Conservation (phyloP, 352 stramenopile species). For the Pilasporangium apinafurcum region DNA sequence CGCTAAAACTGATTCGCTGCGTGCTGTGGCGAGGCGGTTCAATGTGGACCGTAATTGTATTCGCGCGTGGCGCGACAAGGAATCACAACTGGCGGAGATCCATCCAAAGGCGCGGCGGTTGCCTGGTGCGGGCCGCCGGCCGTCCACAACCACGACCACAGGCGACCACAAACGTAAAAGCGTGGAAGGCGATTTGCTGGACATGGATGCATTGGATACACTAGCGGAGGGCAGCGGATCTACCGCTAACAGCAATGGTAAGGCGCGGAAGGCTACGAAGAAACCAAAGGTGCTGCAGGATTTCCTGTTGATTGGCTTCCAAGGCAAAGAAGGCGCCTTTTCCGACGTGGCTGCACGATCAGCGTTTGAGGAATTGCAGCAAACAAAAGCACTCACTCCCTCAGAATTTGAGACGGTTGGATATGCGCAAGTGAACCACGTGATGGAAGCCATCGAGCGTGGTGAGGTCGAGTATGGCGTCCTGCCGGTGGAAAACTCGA, state of each 20-base stretch:
- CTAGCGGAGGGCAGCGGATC: no score
- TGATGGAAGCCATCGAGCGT: conserved; percentile 52
- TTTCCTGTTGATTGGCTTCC: conserved; percentile 60
- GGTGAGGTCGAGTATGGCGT: conserved; percentile 54
- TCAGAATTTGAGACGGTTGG: conserved; percentile 55
- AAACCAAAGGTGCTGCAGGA: conserved; percentile 12
- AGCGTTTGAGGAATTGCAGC: conserved; percentile 54
- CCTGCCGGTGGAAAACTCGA: conserved; percentile 65
- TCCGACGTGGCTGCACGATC: conserved; percentile 51
- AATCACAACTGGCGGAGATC: conserved; percentile 44
- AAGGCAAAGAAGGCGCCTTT: conserved; percentile 68
- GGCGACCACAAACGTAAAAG: conserved; percentile 11
- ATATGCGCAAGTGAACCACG: conserved; percentile 43
- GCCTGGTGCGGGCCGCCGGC: conserved; percentile 40
- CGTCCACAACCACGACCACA: conserved; percentile 6
- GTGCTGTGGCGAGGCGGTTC: conserved; percentile 48
- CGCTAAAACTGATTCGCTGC: conserved; percentile 43
- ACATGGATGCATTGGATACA: no score
- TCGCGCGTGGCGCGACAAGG: conserved; percentile 57
- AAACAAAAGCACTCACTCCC: conserved; percentile 28
- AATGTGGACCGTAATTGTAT: conserved; percentile 74
- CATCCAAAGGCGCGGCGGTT: conserved; percentile 48
- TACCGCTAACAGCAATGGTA: background rate
- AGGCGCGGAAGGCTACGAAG: conserved; percentile 1
- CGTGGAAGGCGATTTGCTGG: background rate